Evolutionary conservation across 2,329 filamentous ascomycete genomes (phyloP), one percentile per base, ranked within the genome.

Genomic region (Aspergillus neoniger): DNA sequence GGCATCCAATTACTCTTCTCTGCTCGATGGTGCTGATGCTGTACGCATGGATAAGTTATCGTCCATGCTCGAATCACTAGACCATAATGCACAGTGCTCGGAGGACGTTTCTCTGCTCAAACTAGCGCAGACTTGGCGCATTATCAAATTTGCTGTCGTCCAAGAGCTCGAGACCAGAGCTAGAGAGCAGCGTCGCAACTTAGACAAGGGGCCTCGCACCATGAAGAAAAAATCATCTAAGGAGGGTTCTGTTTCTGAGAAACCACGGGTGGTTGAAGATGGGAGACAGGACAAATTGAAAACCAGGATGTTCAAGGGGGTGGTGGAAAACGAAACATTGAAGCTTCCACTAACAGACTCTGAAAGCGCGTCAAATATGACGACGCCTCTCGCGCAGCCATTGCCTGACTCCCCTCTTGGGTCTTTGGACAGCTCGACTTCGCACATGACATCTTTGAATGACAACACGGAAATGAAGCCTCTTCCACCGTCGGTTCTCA

Each of bases 61-160:
- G 10, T 68, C 67, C 8, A 64, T 82, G 44, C 63, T 77, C 19
- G 75, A 78, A 9, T 77, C 79, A 5, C 81, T 86, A 53, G 77
- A 82, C 56, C 77, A 81, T 36, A 88, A 87, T 71, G 82, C 83
- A 5, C 74, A 79, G 49, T 79, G 82, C 64, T 84, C 84, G 25
- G 79, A 85, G 62, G 74, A 78, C 59, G 79, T 80, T 36, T 79
- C 80, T 41, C 73, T 82, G 63, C 76, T 82, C 64, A 79, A 81
- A 57, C 74, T 85, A 49, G 83, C 86, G 32, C 83, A 87, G 63
- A 84, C 84, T 19, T 88, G 85, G 85, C 81, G 80, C 57, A 80
- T 88, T 21, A 72, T 86, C 36, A 82, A 81, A 57, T 77, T 79
- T 58, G 78, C 81, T 25, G 76, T 85, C 56, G 69, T 80, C 2